Evolutionary conservation across 495 filamentous ascomycete genomes (phyloP).

Genomic region (Xylaria palmicola): DNA sequence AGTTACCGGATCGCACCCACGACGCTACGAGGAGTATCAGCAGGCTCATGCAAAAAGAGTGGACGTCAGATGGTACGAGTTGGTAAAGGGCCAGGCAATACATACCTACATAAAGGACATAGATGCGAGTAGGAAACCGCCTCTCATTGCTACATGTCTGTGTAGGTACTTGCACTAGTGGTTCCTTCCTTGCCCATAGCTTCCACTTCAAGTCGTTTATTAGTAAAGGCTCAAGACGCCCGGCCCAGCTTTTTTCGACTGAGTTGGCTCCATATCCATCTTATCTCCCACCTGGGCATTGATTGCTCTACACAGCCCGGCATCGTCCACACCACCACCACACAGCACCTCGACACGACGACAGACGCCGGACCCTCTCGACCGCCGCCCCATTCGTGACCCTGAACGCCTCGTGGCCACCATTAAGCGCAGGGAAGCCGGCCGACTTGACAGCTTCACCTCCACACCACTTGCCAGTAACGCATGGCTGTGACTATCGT

Average conservation of each 20-base stretch:
- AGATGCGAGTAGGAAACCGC: too few species aligned
- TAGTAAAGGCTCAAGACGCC: not conserved
- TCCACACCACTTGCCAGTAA: slow-evolving; percentile 7
- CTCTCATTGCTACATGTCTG: too few species aligned
- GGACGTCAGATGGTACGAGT: too few species aligned
- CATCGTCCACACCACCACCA: slow-evolving; percentile 2
- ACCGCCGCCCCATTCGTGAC: not conserved
- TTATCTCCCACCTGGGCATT: too few species aligned
- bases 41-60: too few species aligned
- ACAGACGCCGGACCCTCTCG: not conserved
- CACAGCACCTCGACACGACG: slow-evolving; percentile 1
- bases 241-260: not conserved
- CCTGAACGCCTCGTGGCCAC: not conserved
- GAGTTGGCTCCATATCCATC: too few species aligned
- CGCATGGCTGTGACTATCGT: slow-evolving; percentile 11
- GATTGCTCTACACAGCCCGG: not conserved
- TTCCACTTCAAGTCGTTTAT: not conserved
- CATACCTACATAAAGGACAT: too few species aligned
- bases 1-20: too few species aligned
- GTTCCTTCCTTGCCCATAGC: not conserved
- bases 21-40: too few species aligned
- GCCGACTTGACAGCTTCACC: slow-evolving; percentile 6
- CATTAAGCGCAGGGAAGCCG: not conserved
- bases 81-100: too few species aligned
- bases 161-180: not conserved